Conservation (phyloP, 2,329 filamentous ascomycete genomes). For the Pyricularia grisea region DNA sequence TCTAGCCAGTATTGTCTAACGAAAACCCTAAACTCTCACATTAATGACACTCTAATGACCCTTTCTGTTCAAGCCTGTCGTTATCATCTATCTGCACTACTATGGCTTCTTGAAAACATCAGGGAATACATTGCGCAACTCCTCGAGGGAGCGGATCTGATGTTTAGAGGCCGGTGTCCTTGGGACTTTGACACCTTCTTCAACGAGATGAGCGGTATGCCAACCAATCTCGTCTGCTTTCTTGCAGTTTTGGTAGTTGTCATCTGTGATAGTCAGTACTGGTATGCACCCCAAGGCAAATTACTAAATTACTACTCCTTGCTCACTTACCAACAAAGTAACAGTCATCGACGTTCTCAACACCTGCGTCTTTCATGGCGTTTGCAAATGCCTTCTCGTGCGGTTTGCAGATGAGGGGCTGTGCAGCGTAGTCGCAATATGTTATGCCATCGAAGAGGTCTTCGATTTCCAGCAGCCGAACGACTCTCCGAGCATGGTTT, state of each 20-base stretch:
- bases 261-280: slow-evolving; percentile 46
- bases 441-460: slow-evolving; percentile 93
- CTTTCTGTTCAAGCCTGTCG: background rate
- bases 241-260: slow-evolving; percentile 74
- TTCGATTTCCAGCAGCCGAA: slow-evolving; percentile 70
- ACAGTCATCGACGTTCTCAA: slow-evolving; percentile 59
- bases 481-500: slow-evolving; percentile 75
- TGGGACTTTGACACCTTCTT: slow-evolving; percentile 60
- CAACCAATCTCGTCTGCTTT: slow-evolving; percentile 74
- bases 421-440: slow-evolving; percentile 76
- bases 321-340: slow-evolving; percentile 79
- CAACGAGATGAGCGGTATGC: slow-evolving; percentile 78
- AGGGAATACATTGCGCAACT: slow-evolving; percentile 69
- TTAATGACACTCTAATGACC: background rate
- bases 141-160: slow-evolving; percentile 66
- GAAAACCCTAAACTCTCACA: background rate
- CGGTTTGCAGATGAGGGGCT: slow-evolving; percentile 80
- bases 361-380: slow-evolving; percentile 77
- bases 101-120: slow-evolving; percentile 57
- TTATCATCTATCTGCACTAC: background rate
- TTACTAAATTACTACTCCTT: too few relatives aligned
- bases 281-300: background rate
- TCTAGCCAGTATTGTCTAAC: background rate
- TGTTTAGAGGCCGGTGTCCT: slow-evolving; percentile 57
- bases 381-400: slow-evolving; percentile 74